Percentiles rank a stretch among this genome's conserved stretches.
These are phyloP conservation scores for Fusarium sp. DNA, from an alignment of 2,329 filamentous ascomycete species.

Conservation along the genomic window DNA sequence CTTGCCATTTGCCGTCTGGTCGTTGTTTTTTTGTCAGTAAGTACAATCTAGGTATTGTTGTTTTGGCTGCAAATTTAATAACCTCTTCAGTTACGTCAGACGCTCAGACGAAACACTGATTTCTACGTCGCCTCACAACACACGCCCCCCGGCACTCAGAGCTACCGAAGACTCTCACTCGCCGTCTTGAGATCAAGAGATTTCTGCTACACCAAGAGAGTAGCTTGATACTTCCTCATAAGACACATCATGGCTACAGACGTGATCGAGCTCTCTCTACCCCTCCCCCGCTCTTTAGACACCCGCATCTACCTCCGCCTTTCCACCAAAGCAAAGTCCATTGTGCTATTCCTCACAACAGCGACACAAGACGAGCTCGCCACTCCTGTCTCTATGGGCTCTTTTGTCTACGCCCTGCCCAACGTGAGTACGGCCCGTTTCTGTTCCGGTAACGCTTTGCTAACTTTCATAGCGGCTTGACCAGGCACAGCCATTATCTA, in stretches of 20 bases:
- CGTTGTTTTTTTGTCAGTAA: not conserved
- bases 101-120: not conserved
- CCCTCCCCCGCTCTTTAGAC: slow-evolving; percentile 68
- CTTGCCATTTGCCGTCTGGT: not conserved
- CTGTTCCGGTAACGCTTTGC: slow-evolving; percentile 6
- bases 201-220: not conserved
- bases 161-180: not conserved
- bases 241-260: slow-evolving; percentile 39
- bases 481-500: slow-evolving; percentile 74
- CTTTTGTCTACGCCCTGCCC: slow-evolving; percentile 92
- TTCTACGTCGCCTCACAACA: not conserved
- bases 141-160: not conserved
- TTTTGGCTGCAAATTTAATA: not conserved
- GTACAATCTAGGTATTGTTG: too few species aligned
- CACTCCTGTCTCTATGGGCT: slow-evolving; percentile 73
- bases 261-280: slow-evolving; percentile 62
- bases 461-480: slow-evolving; percentile 57
- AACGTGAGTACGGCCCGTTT: slow-evolving; percentile 67
- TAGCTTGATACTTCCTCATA: not conserved
- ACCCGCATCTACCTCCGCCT: slow-evolving; percentile 70
- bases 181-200: not conserved
- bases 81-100: slow-evolving; percentile 1
- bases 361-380: slow-evolving; percentile 62
- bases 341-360: slow-evolving; percentile 71
- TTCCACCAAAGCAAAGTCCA: slow-evolving; percentile 65